These are phyloP conservation scores for Apiotrichum mycotoxinovorans DNA, from an alignment of 1,284 basidiomycete species.

Conservation along the genomic window DNA sequence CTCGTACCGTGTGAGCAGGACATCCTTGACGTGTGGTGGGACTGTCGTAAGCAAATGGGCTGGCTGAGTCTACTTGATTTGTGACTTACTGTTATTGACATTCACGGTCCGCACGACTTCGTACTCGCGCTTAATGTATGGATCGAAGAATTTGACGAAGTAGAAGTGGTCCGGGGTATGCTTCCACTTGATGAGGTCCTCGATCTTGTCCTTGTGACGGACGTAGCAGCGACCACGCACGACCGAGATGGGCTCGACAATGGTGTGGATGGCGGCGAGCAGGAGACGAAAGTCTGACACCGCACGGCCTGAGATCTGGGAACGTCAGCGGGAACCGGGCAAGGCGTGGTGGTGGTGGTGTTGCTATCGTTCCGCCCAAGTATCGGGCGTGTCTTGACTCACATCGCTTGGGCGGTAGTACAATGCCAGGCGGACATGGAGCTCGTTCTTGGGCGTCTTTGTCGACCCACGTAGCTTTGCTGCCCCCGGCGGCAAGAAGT, in stretches of 20 bases:
- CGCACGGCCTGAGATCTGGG: constrained; percentile 43
- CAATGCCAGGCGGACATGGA: constrained; percentile 75
- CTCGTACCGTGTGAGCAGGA: constrained; percentile 78
- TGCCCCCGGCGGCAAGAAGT: constrained; percentile 69
- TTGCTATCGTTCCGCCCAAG: background rate
- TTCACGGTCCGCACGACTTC: constrained; percentile 86
- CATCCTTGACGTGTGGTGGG: constrained; percentile 70
- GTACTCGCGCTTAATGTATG: constrained; percentile 97
- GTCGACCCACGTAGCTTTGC: constrained; percentile 38
- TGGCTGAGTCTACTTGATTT: no score
- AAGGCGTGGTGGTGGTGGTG: background rate
- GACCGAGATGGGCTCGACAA: constrained; percentile 87
- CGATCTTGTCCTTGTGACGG: constrained; percentile 88
- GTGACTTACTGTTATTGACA: constrained; percentile 76
- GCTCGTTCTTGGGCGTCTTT: constrained; percentile 26
- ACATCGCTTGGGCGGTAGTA: constrained; percentile 74
- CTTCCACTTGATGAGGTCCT: constrained; percentile 91
- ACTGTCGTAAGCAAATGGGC: constrained; percentile 54
- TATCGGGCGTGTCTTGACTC: constrained; percentile 11
- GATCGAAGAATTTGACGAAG: constrained; percentile 89
- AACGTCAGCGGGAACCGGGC: background rate
- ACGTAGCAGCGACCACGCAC: constrained; percentile 88
- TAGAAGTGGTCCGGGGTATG: constrained; percentile 91
- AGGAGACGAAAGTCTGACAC: constrained; percentile 81
- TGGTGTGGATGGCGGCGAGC: constrained; percentile 90